Base-by-base conservation (phyloP, 2,329 filamentous ascomycete species). In the Paraconiothyrium sp. region DNA sequence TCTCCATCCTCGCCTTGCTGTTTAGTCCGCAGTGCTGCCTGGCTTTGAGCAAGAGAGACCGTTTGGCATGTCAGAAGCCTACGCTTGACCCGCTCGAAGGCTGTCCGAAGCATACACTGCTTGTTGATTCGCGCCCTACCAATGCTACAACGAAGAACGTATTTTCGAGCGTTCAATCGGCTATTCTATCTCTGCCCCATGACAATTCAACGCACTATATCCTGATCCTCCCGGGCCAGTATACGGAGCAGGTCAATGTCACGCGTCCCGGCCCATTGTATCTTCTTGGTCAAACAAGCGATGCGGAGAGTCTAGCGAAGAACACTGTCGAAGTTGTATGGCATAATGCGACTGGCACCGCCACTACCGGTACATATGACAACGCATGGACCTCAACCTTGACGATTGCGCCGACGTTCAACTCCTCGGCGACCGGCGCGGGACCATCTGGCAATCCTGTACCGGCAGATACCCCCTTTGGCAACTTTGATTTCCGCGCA, bases 211-310 rank as follows among this genome's bases (percentile, higher is more conserved):
- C 83, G 0, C 80, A 84, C 59, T 82, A 83, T 20, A 89, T 91
- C 66, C 82, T 90, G 13, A 84, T 90, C 49, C 83, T 84, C 0
- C 81, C 87, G 0, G 88, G 88, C 0, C 83, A 81, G 61, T 90
- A 90, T 68, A 85, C 79, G 1, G 88, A 90, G 69, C 87, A 89
- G 75, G 76, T 91, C 62, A 91, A 91, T 65, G 81, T 90, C 61
- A 90, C 88, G 4, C 86, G 88, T 0, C 75, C 79, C 1, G 88
- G 85, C 0, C 87, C 89, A 0, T 78, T 90, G 7, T 88, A 86
- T 32, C 80, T 90, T 7, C 81, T 90, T 0, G 89, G 88, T n/a
- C 81, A 86, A 63, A 87, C 84, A 1, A 84, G 81, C 2, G 67
- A 73, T 2, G 82, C 84, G 3, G 80, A 82, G 14, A 79, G 84